Evolutionary conservation across 1,139 yeast species (phyloP).

Genomic region (Sugiyamaella pinicola): DNA sequence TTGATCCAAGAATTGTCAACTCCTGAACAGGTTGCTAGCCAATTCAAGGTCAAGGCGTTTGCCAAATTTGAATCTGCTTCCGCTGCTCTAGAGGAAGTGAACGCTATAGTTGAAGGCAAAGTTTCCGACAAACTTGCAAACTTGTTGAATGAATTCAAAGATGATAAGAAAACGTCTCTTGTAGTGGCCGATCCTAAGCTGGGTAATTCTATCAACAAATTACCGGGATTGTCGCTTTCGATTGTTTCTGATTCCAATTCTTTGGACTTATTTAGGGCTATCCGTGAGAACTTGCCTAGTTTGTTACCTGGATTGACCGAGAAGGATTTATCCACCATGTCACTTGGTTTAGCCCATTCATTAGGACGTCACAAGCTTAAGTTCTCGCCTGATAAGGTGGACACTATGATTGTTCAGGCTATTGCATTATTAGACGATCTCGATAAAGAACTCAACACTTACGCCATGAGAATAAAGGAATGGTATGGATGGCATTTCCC

Average conservation of each 20-base stretch:
- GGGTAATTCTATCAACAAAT: conserved; percentile 93
- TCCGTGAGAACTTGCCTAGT: conserved; percentile 90
- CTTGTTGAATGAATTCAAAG: conserved; percentile 76
- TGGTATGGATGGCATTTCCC: conserved; percentile 99
- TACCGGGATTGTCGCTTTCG: conserved; percentile 77
- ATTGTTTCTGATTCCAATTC: conserved; percentile 95
- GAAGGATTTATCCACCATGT: conserved; percentile 85
- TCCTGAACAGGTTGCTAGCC: conserved; percentile 75
- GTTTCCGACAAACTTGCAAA: conserved; percentile 82
- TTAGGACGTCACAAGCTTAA: conserved; percentile 97
- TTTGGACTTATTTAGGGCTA: conserved; percentile 91
- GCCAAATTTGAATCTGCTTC: conserved; percentile 95
- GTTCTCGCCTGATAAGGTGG: conserved; percentile 96
- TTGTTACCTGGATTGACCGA: conserved; percentile 92
- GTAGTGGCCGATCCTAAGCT: conserved; percentile 94
- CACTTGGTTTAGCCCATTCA: conserved; percentile 90
- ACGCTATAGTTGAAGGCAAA: conserved; percentile 88
- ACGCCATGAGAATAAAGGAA: conserved; percentile 96
- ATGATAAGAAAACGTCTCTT: conserved; percentile 86
- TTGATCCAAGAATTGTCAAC: conserved; percentile 77
- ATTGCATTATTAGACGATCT: conserved; percentile 94
- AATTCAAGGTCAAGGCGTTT: conserved; percentile 90
- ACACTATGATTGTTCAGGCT: conserved; percentile 98
- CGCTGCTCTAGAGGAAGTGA: conserved; percentile 93
- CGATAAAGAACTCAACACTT: conserved; percentile 96